Evolutionary conservation across 2,329 filamentous ascomycete species (phyloP).

Genomic region (Fusarium illudens): DNA sequence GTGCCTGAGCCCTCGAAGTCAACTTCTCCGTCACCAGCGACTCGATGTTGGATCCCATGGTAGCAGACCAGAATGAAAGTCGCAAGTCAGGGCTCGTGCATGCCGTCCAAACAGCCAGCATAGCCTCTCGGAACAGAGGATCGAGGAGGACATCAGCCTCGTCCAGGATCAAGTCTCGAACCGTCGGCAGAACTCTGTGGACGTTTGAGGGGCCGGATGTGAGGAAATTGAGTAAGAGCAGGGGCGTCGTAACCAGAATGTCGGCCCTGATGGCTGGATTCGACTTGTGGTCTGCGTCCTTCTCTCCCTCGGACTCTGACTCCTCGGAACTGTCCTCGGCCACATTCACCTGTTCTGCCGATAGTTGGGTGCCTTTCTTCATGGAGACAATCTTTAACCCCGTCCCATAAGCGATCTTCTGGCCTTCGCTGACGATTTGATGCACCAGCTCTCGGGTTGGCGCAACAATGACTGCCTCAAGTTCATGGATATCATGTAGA

Average conservation of each 20-base stretch:
- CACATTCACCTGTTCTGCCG: constrained; percentile 54
- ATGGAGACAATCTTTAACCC: constrained; percentile 82
- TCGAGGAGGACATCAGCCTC: constrained; percentile 96
- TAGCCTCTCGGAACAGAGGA: constrained; percentile 88
- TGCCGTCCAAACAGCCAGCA: constrained; percentile 81
- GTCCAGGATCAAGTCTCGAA: constrained; percentile 82
- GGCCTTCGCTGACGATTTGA: constrained; percentile 85
- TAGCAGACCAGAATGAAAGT: constrained; percentile 92
- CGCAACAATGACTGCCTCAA: constrained; percentile 76
- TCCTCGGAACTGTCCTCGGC: constrained; percentile 52
- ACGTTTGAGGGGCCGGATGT: constrained; percentile 53
- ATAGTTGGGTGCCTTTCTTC: constrained; percentile 82
- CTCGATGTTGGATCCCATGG: constrained; percentile 95
- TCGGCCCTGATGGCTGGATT: constrained; percentile 48
- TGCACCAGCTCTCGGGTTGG: constrained; percentile 81
- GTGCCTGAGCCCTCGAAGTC: constrained; percentile 57
- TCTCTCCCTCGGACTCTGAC: constrained; percentile 48
- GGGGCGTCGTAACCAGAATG: constrained; percentile 53
- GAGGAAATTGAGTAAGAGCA: constrained; percentile 80
- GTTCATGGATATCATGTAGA: constrained; percentile 51
- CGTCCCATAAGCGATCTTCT: constrained; percentile 80
- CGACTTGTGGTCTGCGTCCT: constrained; percentile 33
- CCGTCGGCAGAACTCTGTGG: constrained; percentile 66
- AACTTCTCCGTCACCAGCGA: constrained; percentile 76
- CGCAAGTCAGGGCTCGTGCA: constrained; percentile 76